These are phyloP conservation scores for Colletotrichum sp. DNA, from an alignment of 2,329 filamentous ascomycete species.

Conservation along the genomic window DNA sequence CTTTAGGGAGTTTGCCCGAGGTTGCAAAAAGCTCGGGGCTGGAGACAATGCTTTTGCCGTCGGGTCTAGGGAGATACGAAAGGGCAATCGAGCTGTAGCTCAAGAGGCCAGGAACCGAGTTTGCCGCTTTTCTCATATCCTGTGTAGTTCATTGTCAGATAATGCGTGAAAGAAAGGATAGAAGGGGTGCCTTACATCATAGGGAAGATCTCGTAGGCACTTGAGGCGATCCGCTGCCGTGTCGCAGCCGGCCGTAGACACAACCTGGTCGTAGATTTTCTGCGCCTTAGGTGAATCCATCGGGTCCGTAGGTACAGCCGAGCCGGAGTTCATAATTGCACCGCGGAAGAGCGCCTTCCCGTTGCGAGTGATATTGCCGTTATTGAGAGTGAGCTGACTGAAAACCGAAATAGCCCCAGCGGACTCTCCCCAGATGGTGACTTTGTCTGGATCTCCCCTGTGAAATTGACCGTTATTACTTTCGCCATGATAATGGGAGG, in stretches of 20 bases:
- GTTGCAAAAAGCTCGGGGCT: slow-evolving; percentile 56
- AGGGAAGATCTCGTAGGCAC: slow-evolving; percentile 60
- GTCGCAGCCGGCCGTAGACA: slow-evolving; percentile 57
- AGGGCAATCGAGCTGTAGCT: slow-evolving; percentile 62
- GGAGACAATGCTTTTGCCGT: slow-evolving; percentile 56
- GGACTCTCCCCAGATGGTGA: slow-evolving; percentile 70
- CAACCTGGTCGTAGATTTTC: slow-evolving; percentile 56
- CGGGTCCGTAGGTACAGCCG: slow-evolving; percentile 52
- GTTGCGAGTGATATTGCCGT: slow-evolving; percentile 57
- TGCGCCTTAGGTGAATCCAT: slow-evolving; percentile 64
- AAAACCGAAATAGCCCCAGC: slow-evolving; percentile 66
- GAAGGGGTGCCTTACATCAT: slow-evolving; percentile 59
- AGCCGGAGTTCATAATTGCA: slow-evolving; percentile 69
- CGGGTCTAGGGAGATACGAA: slow-evolving; percentile 66
- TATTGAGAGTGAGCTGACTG: slow-evolving; percentile 66
- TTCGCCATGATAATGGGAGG: no score
- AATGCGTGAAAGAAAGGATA: slow-evolving; percentile 57
- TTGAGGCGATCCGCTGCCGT: slow-evolving; percentile 50
- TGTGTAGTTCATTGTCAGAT: slow-evolving; percentile 53
- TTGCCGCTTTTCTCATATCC: slow-evolving; percentile 55
- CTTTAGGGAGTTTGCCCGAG: slow-evolving; percentile 55
- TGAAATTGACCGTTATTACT: no score
- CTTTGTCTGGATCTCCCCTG: slow-evolving; percentile 65
- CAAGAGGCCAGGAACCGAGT: slow-evolving; percentile 61
- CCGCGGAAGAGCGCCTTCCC: slow-evolving; percentile 67